Base-by-base conservation (phyloP, 495 filamentous ascomycete species). In the Aspergillus homomorphus region DNA sequence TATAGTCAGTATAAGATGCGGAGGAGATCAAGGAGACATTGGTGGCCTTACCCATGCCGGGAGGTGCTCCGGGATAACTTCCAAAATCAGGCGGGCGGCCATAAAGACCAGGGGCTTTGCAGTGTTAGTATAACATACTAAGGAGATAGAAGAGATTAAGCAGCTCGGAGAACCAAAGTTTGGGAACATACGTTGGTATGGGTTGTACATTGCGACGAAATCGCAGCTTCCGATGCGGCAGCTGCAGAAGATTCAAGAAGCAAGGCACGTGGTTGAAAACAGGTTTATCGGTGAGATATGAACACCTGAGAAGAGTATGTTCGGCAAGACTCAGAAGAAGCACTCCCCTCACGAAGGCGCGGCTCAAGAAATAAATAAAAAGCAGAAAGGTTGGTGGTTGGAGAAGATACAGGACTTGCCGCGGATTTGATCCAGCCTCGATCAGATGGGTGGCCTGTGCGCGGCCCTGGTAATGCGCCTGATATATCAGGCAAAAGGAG, bases 11-110 rank as follows among this genome's bases (percentile, higher is more conserved):
- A 53, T 56, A 30, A 42, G 21, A 26, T 18, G 26, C 42, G 52
- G 54, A 53, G 54, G 53, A 55, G 60, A 54, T 19, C 51, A 45
- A 46, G 1, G 21, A 20, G 58, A 4, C 14, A 46, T 48, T 53
- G 10, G 56, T 53, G 51, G 53, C 71, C 86, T 76, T 82, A 90
- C 92, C 91, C 84, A 96, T 84, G 66, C 91, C 92, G 57, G 92
- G 91, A 53, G 92, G 89, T 65, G 87, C 84, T 59, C 83, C 89
- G 58, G 89, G 88, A 69, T 89, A 92, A 21, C 80, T 75, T 58
- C 82, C 82, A 74, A 85, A 94, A 53, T 84, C 82, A 16, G 90
- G 89, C 59, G 89, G 85, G 7, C 84, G 79, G 60, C 87, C 88
- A 77, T 87, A 93, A 53, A 82, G 74, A 43, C 84, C 73, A 30